Conservation (phyloP, 257 asterid species). For the Mitragyna speciosa region DNA sequence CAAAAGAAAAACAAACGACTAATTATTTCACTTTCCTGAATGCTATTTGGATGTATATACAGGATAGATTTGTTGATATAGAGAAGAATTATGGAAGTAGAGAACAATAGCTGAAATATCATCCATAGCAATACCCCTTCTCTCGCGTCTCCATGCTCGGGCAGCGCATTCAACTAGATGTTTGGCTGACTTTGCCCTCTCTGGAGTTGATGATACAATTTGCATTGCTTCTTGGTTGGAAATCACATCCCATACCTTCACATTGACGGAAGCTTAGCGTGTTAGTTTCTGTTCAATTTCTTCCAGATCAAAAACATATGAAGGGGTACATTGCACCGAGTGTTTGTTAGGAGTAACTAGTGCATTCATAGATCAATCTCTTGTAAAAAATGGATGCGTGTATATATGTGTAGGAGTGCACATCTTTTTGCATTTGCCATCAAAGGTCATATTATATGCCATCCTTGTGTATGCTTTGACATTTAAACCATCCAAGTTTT, state of each 20-base stretch:
- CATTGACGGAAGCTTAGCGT: background rate
- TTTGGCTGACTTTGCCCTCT: constrained; percentile 70
- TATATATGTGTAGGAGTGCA: background rate
- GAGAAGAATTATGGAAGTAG: constrained; percentile 51
- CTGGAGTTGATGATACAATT: constrained; percentile 54
- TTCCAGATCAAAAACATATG: background rate
- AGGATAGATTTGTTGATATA: constrained; percentile 41
- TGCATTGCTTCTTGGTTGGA: constrained; percentile 90
- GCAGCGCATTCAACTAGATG: constrained; percentile 67
- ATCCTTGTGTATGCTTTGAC: background rate
- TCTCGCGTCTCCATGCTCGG: constrained; percentile 70
- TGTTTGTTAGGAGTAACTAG: background rate
- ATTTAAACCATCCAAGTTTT: background rate
- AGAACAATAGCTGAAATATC: constrained; percentile 92
- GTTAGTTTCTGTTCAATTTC: background rate
- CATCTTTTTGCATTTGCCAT: background rate
- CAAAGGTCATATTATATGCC: background rate
- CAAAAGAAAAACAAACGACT: background rate
- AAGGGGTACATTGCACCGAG: background rate
- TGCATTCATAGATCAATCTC: background rate
- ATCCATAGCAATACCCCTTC: constrained; percentile 83
- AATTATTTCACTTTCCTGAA: constrained; percentile 3
- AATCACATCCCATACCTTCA: constrained; percentile 95
- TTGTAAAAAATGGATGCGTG: background rate
- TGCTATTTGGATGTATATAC: constrained; percentile 25